These are phyloP conservation scores for Panellus pusillus DNA, from an alignment of 768 basidiomycete species.

Conservation along the genomic window DNA sequence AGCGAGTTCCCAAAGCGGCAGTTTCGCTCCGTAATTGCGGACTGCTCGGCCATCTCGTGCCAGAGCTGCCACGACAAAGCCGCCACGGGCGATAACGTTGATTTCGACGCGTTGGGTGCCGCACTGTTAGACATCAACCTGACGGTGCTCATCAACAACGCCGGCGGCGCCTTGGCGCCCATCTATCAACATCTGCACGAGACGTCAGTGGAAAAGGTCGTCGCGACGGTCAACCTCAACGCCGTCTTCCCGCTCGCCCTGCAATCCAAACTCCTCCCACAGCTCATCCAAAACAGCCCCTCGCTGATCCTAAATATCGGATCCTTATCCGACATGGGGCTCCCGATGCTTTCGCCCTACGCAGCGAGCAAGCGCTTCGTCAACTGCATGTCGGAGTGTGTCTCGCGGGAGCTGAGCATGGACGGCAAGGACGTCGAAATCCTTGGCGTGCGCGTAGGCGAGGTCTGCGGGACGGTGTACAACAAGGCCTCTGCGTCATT, in stretches of 20 bases:
- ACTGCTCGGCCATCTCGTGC: background rate
- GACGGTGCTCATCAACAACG: conserved; percentile 9
- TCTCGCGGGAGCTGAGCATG: conserved; percentile 1
- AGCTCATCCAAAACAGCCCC: conserved; percentile 1
- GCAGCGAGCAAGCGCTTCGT: conserved; percentile 3
- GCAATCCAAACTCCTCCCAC: background rate
- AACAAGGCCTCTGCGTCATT: background rate
- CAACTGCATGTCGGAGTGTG: background rate
- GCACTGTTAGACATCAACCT: background rate
- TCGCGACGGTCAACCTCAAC: conserved; percentile 1
- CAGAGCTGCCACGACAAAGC: no score
- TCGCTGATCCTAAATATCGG: conserved; percentile 4
- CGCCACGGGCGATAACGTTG: background rate
- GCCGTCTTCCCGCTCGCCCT: background rate
- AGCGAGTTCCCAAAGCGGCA: background rate
- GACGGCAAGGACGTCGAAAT: conserved; percentile 1
- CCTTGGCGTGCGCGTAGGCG: background rate
- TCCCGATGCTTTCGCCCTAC: conserved; percentile 1
- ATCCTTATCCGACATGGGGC: background rate
- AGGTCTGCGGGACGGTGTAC: background rate
- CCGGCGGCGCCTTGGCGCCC: background rate
- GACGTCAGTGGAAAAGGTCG: background rate
- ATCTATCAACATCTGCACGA: background rate
- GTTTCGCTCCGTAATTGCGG: background rate
- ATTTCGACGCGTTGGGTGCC: background rate